phyloP scores from a whole-genome alignment of 176 grass and related monocot species.

The Chrysopogon serrulatus region DNA sequence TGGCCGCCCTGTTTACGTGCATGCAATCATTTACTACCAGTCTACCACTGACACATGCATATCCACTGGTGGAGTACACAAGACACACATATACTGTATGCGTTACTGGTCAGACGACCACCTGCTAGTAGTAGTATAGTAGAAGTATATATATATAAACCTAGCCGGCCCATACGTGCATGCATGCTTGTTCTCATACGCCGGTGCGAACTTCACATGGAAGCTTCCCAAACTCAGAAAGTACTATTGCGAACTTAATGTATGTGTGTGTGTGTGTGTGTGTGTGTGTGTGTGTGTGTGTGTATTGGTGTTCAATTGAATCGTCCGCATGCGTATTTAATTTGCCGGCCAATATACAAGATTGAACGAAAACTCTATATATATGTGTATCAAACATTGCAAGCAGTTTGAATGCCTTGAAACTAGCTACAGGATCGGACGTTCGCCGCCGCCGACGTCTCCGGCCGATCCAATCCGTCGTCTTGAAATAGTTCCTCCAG shows the following conservation, averaged over 20 bases:
- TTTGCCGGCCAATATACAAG: background rate
- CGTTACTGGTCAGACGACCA: background rate
- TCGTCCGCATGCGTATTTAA: background rate
- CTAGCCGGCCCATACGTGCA: background rate
- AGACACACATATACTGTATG: background rate
- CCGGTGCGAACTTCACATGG: background rate
- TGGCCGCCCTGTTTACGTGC: background rate
- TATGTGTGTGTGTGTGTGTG: no score
- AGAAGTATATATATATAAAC: no score
- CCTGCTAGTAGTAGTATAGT: background rate
- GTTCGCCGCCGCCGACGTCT: no score
- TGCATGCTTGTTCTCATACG: background rate
- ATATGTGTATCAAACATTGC: no score
- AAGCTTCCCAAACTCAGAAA: background rate
- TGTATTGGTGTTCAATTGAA: background rate
- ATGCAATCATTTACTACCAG: background rate
- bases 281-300: no score
- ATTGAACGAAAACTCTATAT: no score
- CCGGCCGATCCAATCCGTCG: no score
- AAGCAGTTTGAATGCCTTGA: no score
- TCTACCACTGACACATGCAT: conserved; percentile 9
- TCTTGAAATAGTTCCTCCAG: no score
- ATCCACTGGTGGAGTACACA: background rate
- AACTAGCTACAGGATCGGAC: no score
- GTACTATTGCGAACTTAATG: background rate